These are phyloP conservation scores for Odonthalia washingtoniensis DNA, from an alignment of 31 red algal genomes.

Conservation along the genomic window DNA sequence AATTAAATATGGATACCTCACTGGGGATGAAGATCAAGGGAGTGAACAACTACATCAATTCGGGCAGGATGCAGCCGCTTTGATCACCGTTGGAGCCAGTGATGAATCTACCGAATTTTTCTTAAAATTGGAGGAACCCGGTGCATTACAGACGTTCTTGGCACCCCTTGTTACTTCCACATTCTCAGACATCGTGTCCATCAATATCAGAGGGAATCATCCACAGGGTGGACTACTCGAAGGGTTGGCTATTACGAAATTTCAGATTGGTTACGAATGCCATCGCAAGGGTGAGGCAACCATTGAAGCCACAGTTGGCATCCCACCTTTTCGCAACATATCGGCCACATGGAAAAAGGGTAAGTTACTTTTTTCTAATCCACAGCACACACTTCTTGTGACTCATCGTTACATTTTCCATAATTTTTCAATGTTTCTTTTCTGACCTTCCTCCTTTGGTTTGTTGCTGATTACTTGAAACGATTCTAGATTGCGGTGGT, in stretches of 20 bases:
- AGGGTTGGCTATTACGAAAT: conserved; percentile 41
- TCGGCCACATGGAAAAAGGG: conserved; percentile 79
- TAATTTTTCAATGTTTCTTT: not conserved
- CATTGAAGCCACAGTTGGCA: conserved; percentile 58
- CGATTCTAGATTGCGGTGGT: conserved; percentile 78
- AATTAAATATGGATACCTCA: conserved; percentile 64
- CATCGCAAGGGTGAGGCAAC: conserved; percentile 50
- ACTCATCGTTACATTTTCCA: not conserved
- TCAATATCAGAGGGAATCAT: conserved; percentile 72
- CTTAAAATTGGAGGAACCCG: conserved; percentile 52
- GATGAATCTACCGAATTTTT: conserved; percentile 75
- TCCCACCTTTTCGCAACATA: conserved; percentile 80
- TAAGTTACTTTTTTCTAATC: not conserved
- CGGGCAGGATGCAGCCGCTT: conserved; percentile 35
- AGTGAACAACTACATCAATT: conserved; percentile 28
- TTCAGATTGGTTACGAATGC: conserved; percentile 80
- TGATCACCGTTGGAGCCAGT: conserved; percentile 44
- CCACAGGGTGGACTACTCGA: conserved; percentile 64
- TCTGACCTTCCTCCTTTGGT: conserved; percentile 17
- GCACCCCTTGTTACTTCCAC: conserved; percentile 55
- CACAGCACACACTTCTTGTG: not conserved
- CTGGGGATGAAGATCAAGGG: conserved; percentile 15
- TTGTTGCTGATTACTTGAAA: not conserved
- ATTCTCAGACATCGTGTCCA: conserved; percentile 47
- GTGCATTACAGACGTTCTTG: conserved; percentile 65